Percentiles rank a stretch among this genome's conserved stretches.
phyloP scores from a whole-genome alignment of 768 basidiomycete species.

The Lactifluus volemus region DNA sequence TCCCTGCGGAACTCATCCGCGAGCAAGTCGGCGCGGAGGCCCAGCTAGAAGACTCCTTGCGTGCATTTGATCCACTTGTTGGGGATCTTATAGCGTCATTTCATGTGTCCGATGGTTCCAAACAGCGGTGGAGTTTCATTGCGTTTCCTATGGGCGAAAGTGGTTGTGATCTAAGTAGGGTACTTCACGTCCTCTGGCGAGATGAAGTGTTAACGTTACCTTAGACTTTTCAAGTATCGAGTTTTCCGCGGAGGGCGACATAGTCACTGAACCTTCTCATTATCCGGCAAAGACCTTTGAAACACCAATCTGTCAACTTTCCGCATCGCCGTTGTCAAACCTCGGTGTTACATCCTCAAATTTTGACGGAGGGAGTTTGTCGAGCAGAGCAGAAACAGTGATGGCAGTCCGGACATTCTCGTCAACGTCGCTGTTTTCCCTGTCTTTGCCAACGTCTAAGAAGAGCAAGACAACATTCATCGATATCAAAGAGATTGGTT shows the following conservation, averaged over 20 bases:
- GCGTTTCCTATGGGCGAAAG: constrained; percentile 61
- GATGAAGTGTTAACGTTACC: not conserved
- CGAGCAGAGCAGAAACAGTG: constrained; percentile 19
- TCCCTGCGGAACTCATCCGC: constrained; percentile 59
- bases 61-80: constrained; percentile 45
- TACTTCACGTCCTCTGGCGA: not conserved
- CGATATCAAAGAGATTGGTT: constrained; percentile 5
- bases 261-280: constrained; percentile 34
- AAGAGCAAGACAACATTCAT: not conserved
- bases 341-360: not conserved
- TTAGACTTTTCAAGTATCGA: constrained; percentile 44
- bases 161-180: constrained; percentile 52
- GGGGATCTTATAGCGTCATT: constrained; percentile 47
- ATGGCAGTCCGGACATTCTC: constrained; percentile 42
- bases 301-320: constrained; percentile 64
- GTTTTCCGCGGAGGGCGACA: constrained; percentile 22
- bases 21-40: constrained; percentile 45
- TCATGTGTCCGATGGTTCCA: constrained; percentile 23
- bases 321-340: constrained; percentile 12
- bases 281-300: constrained; percentile 40
- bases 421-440: constrained; percentile 22
- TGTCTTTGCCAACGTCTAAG: not conserved
- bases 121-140: constrained; percentile 28
- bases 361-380: constrained; percentile 9
- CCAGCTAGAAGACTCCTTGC: constrained; percentile 27